Percentiles rank a stretch among this genome's conserved stretches.
Evolutionary conservation across 352 stramenopile species (phyloP).

Genomic region (Phytophthora cactorum): DNA sequence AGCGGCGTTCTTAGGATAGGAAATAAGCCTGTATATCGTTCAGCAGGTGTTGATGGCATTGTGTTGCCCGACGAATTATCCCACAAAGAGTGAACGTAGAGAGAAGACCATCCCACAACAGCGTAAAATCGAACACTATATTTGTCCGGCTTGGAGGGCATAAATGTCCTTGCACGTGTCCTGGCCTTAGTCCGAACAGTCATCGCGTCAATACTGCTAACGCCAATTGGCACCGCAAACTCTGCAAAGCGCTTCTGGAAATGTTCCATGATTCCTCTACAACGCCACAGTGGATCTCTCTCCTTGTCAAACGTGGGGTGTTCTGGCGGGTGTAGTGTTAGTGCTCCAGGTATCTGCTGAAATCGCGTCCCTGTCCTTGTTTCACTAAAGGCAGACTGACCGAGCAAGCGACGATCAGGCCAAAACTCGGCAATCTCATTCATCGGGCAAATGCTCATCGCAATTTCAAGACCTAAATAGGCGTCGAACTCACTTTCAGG

Average conservation of each 20-base stretch:
- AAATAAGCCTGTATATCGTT: slow-evolving; percentile 12
- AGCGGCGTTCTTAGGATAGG: slow-evolving; percentile 8
- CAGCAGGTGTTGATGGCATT: background rate
- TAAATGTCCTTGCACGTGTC: background rate
- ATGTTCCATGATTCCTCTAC: slow-evolving; percentile 5
- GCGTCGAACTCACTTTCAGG: slow-evolving; percentile 20
- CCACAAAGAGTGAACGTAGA: slow-evolving; percentile 2
- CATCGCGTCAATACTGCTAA: slow-evolving; percentile 16
- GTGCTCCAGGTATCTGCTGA: slow-evolving; percentile 8
- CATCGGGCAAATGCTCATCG: slow-evolving; percentile 9
- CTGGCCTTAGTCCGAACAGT: slow-evolving; percentile 5
- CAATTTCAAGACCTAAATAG: slow-evolving; percentile 20
- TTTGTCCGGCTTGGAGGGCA: background rate
- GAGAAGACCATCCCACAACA: background rate
- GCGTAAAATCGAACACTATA: background rate
- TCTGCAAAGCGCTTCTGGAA: slow-evolving; percentile 12
- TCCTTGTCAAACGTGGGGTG: background rate
- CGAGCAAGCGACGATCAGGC: slow-evolving; percentile 7
- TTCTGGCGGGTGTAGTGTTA: slow-evolving; percentile 6
- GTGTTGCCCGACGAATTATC: background rate
- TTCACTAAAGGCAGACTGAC: slow-evolving; percentile 8
- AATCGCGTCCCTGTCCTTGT: slow-evolving; percentile 17
- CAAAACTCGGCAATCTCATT: slow-evolving; percentile 19
- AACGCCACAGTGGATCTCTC: slow-evolving; percentile 10
- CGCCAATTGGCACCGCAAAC: slow-evolving; percentile 2